These are phyloP conservation scores for Vitis cinerea DNA, from an alignment of 164 flowering plant species.

Conservation along the genomic window DNA sequence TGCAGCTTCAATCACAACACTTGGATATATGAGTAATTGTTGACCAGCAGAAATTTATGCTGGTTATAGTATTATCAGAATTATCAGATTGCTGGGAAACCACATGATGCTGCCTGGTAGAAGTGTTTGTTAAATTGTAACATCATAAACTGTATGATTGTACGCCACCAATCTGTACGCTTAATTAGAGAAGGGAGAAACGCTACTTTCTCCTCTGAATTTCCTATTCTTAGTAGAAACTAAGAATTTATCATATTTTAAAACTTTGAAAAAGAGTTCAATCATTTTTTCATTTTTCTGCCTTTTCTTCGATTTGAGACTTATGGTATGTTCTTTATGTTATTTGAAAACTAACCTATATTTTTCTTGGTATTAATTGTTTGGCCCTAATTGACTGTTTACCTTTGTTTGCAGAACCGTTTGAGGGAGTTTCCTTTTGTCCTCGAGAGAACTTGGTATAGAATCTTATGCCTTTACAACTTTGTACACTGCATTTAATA, in stretches of 20 bases:
- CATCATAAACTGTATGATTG: neutral
- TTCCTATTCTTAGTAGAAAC: too few species aligned
- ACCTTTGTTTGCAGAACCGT: slow-evolving; percentile 50
- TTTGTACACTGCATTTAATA: neutral
- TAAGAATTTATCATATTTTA: too few species aligned
- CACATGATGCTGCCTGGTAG: too few species aligned
- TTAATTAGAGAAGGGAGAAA: too few species aligned
- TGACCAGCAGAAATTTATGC: neutral
- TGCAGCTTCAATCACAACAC: neutral
- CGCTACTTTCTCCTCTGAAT: neutral
- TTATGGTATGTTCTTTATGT: neutral
- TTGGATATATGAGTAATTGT: neutral
- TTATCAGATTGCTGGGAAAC: too few species aligned
- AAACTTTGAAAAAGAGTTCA: too few species aligned
- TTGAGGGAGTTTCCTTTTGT: slow-evolving; percentile 50
- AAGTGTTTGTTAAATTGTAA: neutral
- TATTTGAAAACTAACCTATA: neutral
- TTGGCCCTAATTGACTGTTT: slow-evolving; percentile 5
- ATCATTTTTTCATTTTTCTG: too few species aligned
- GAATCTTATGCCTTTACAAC: neutral
- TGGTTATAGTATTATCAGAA: neutral
- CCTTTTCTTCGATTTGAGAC: neutral
- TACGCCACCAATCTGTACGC: too few species aligned
- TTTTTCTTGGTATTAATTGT: neutral
- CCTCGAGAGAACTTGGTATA: slow-evolving; percentile 58